phyloP scores from a whole-genome alignment of 2,329 filamentous ascomycete genomes.

The Microthyrium microscopicum region DNA sequence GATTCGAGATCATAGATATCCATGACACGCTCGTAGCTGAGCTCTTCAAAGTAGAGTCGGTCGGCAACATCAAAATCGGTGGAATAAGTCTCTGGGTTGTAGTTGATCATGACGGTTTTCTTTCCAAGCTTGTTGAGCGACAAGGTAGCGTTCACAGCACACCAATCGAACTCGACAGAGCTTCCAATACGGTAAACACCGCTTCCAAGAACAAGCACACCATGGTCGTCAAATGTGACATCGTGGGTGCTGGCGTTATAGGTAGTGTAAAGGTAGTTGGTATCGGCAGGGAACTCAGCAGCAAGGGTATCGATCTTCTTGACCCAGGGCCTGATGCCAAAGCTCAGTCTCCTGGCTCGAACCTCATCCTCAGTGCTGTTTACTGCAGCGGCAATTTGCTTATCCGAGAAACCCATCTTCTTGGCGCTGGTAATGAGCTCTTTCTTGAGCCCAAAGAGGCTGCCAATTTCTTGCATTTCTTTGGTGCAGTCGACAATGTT shows the following conservation, averaged over 20 bases:
- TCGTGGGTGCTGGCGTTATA: slow-evolving; percentile 94
- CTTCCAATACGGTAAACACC: slow-evolving; percentile 96
- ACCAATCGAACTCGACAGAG: slow-evolving; percentile 98
- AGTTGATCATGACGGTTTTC: slow-evolving; percentile 96
- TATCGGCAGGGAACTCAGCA: slow-evolving; percentile 87
- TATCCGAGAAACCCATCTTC: slow-evolving; percentile 95
- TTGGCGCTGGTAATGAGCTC: slow-evolving; percentile 82
- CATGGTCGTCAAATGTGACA: slow-evolving; percentile 83
- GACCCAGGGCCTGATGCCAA: slow-evolving; percentile 86
- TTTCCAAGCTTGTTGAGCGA: slow-evolving; percentile 74
- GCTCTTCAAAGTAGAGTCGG: slow-evolving; percentile 88
- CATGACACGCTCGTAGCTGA: slow-evolving; percentile 95
- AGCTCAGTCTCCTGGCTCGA: slow-evolving; percentile 64
- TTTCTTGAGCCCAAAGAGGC: slow-evolving; percentile 69
- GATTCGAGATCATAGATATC: slow-evolving; percentile 93
- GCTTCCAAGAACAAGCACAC: slow-evolving; percentile 74
- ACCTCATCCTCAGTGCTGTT: slow-evolving; percentile 80
- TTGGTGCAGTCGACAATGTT: slow-evolving; percentile 87
- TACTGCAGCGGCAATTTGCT: slow-evolving; percentile 78
- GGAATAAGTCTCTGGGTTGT: slow-evolving; percentile 50
- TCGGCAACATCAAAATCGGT: slow-evolving; percentile 87
- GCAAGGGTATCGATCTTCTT: slow-evolving; percentile 98
- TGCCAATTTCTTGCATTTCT: slow-evolving; percentile 71
- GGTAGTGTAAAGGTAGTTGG: slow-evolving; percentile 93
- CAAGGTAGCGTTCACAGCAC: slow-evolving; percentile 76